Percentiles rank a stretch among this genome's conserved stretches.
Evolutionary conservation across 202 grass and related monocot genomes (phyloP).

Genomic region (Zoysia matrella): DNA sequence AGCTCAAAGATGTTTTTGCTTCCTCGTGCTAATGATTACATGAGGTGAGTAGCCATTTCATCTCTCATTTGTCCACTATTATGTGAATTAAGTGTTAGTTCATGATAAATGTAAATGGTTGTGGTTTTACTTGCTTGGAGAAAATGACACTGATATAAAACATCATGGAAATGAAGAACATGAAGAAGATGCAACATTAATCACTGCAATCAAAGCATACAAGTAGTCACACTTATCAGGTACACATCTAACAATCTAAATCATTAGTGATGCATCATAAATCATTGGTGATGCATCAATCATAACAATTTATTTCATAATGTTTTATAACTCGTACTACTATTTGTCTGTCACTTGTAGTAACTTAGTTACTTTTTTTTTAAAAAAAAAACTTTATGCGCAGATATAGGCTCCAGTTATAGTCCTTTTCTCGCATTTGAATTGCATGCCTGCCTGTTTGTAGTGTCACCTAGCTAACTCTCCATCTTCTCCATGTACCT

Average conservation of each 20-base stretch:
- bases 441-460: not conserved
- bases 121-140: too few species aligned
- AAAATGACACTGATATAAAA: too few species aligned
- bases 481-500: slow-evolving; percentile 45
- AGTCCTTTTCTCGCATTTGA: not conserved
- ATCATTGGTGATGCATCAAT: not conserved
- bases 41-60: slow-evolving; percentile 23
- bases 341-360: not conserved
- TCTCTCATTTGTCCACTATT: not conserved
- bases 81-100: slow-evolving; percentile 11
- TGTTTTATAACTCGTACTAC: not conserved
- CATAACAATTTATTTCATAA: slow-evolving; percentile 1
- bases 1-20: slow-evolving; percentile 25
- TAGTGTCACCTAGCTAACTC: not conserved
- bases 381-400: too few species aligned
- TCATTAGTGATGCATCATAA: not conserved
- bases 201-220: not conserved
- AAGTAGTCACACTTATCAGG: slow-evolving; percentile 1
- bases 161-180: not conserved
- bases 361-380: not conserved
- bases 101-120: not conserved
- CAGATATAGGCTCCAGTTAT: too few species aligned
- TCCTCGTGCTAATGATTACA: slow-evolving; percentile 14
- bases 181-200: not conserved
- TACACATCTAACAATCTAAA: not conserved